Base-by-base conservation (phyloP, 306 rosid genomes). In the Fragaria nilgerrensis region DNA sequence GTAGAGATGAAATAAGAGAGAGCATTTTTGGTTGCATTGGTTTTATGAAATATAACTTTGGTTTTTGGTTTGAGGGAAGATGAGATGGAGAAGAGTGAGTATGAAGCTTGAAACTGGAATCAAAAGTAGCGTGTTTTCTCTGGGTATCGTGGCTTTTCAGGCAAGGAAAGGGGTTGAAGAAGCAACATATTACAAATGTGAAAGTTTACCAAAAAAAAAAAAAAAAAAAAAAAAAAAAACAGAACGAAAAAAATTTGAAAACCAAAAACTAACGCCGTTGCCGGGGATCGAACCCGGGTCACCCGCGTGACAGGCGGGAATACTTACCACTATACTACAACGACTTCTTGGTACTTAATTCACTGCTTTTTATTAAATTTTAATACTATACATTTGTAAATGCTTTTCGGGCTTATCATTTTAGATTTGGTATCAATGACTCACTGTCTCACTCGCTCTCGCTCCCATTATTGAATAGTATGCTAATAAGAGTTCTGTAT, bases 241-340 rank as follows among this genome's bases (percentile, higher is more conserved):
- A n/a, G 36, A 36, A 47, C 5, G n/a, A 4, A 29, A 36, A 2
- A 49, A 62, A 8, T 0, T 0, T 0, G 0, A 0, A 59, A 59
- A 3, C 17, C 44, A 8, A 14, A 5, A 5, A 15, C 87, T 1
- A 5, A 16, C 87, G 88, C 92, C 85, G 85, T 86, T 86, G 86
- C 90, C 92, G 83, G 88, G 92, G 85, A 84, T 86, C 92, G 41
- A 37, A 37, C 41, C 41, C 41, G 41, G 41, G 39, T 36, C 39
- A 36, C 39, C 39, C 39, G 7, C 7, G 39, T 37, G 41, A 0
- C 8, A 37, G 41, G 41, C 41, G 41, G 41, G 41, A 37, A 37
- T 37, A 80, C 88, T 88, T 37, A 79, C 87, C 86, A 76, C 86
- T 83, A 88, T 83, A 87, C 88, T 85, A 85, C 88, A 85, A 82